Conservation (phyloP, 768 basidiomycete species). For the Phlebiopsis flavidoalba region DNA sequence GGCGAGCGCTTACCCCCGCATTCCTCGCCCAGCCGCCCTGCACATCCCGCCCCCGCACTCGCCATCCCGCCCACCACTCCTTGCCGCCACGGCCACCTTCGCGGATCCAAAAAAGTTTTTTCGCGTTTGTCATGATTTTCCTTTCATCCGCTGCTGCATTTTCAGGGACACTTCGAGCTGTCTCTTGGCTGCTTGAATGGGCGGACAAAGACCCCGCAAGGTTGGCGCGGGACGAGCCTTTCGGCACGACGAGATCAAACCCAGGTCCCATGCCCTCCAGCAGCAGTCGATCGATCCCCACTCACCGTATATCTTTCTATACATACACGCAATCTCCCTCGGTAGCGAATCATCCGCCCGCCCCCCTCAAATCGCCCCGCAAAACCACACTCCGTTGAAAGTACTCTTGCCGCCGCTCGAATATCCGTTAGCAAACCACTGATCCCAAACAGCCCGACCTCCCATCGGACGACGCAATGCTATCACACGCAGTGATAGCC, state of each 20-base stretch:
- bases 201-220: neutral
- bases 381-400: neutral
- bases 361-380: neutral
- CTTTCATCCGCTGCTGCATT: neutral
- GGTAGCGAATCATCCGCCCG: neutral
- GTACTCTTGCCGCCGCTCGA: neutral
- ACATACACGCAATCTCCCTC: neutral
- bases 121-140: neutral
- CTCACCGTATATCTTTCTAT: neutral
- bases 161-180: neutral
- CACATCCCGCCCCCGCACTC: neutral
- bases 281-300: neutral
- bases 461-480: too few species aligned
- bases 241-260: neutral
- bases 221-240: neutral
- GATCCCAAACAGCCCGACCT: too few species aligned
- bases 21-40: neutral
- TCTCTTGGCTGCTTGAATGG: neutral
- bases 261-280: neutral
- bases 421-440: too few species aligned
- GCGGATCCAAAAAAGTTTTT: neutral
- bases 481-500: too few species aligned
- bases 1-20: constrained; percentile 1
- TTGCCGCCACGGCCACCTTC: neutral
- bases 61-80: neutral